Percentiles rank a stretch among this genome's conserved stretches.
phyloP scores from a whole-genome alignment of 345 rosid species.

The Isatis tinctoria region DNA sequence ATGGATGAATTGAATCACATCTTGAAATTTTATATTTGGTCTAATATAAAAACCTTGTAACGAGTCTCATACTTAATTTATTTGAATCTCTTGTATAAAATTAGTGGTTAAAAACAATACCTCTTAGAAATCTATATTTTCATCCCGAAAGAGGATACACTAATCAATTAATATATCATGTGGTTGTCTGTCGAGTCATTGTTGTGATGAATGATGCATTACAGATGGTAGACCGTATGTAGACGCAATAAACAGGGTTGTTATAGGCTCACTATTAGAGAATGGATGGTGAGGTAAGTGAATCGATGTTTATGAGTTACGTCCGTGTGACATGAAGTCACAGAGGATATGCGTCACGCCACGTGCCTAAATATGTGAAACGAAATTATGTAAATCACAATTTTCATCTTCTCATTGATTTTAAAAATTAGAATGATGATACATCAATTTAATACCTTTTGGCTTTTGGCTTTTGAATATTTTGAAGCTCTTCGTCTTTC shows the following conservation, averaged over 20 bases:
- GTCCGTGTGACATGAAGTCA: conserved; percentile 27
- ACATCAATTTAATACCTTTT: too few species aligned
- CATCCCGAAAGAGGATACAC: neutral
- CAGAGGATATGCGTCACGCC: neutral
- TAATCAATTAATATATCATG: neutral
- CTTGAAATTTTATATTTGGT: neutral
- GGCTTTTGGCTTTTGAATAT: conserved; percentile 49
- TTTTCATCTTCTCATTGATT: too few species aligned
- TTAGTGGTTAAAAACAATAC: neutral
- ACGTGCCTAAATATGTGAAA: conserved; percentile 19
- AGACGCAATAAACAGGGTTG: neutral
- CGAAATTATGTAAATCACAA: too few species aligned
- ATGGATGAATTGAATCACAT: neutral
- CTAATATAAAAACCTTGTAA: neutral
- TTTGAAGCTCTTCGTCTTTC: conserved; percentile 84
- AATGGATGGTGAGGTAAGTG: conserved; percentile 20
- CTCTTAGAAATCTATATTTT: neutral
- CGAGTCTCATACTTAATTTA: neutral
- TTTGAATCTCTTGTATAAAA: neutral
- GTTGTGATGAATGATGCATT: neutral
- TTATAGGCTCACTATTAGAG: conserved; percentile 24
- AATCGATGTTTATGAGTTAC: conserved; percentile 17
- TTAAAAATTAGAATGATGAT: too few species aligned
- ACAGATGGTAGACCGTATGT: conserved; percentile 4
- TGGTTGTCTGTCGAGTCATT: neutral